Evolutionary conservation across 2,329 filamentous ascomycete species (phyloP).

Genomic region (Colletotrichum sojae): DNA sequence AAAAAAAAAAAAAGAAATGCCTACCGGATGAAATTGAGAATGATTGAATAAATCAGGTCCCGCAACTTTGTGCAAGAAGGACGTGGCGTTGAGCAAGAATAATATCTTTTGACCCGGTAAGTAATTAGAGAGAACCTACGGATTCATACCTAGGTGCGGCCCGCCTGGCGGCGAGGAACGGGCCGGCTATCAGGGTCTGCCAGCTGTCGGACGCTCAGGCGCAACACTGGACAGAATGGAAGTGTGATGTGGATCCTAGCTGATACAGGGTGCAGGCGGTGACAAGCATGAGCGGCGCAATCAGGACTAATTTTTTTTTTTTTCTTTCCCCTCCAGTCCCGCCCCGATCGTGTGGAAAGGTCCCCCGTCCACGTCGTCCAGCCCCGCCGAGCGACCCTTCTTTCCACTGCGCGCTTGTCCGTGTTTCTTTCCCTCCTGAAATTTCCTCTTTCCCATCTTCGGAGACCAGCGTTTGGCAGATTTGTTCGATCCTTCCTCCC

Average conservation of each 20-base stretch:
- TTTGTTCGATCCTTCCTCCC: neutral
- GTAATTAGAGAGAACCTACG: too few species aligned
- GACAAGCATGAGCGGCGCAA: conserved; percentile 38
- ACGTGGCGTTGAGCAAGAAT: too few species aligned
- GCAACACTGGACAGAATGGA: too few species aligned
- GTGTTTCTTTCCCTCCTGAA: conserved; percentile 32
- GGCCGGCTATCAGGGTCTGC: conserved; percentile 36
- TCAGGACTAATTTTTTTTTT: conserved; percentile 33
- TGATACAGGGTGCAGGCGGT: conserved; percentile 40
- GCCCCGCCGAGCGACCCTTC: conserved; percentile 32
- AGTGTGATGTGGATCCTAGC: conserved; percentile 15
- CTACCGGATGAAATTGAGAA: too few species aligned
- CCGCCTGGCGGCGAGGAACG: conserved; percentile 27
- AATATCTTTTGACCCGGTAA: too few species aligned
- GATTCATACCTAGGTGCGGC: too few species aligned
- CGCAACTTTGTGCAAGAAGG: too few species aligned
- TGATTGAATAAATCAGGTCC: too few species aligned
- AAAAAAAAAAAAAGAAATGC: too few species aligned
- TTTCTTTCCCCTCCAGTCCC: conserved; percentile 20
- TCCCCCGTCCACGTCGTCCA: conserved; percentile 25
- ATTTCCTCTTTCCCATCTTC: conserved; percentile 24
- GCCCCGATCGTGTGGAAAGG: conserved; percentile 37
- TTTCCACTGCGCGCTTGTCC: conserved; percentile 34
- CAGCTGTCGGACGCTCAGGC: conserved; percentile 25
- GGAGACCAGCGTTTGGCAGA: neutral